phyloP scores from a whole-genome alignment of 1,284 basidiomycete genomes.

The Jaminaea rosea region DNA sequence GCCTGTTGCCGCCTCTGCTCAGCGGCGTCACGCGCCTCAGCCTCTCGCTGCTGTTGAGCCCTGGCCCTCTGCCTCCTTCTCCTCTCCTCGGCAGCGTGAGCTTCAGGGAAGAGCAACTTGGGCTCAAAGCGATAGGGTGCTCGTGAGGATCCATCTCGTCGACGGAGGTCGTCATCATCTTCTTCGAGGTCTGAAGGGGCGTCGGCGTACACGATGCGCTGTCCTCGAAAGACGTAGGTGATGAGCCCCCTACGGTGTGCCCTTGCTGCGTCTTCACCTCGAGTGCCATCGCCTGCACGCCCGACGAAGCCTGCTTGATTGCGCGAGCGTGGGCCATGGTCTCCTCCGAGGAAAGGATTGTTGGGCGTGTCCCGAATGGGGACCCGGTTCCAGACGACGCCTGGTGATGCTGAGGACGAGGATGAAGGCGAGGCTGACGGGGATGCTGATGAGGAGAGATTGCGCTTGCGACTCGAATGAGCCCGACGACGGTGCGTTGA shows the following conservation, averaged over 20 bases:
- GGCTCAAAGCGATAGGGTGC: not conserved
- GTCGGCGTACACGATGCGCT: not conserved
- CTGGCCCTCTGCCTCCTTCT: too few relatives aligned
- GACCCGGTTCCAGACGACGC: not conserved
- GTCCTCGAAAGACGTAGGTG: not conserved
- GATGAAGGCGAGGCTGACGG: not conserved
- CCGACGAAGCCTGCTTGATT: too few relatives aligned
- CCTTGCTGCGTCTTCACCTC: not conserved
- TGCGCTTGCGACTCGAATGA: too few relatives aligned
- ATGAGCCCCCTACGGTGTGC: not conserved
- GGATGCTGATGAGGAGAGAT: not conserved
- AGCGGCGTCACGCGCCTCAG: too few relatives aligned
- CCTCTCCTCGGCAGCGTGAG: too few relatives aligned
- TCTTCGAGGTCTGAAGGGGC: not conserved
- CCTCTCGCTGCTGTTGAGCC: too few relatives aligned
- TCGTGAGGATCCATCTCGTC: not conserved
- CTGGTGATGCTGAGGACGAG: not conserved
- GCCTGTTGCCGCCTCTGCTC: too few relatives aligned
- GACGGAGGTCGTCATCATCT: not conserved
- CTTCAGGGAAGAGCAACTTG: conserved; percentile 1
- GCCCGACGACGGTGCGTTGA: too few relatives aligned
- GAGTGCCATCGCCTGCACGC: too few relatives aligned
- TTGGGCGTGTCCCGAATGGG: not conserved
- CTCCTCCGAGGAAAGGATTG: not conserved
- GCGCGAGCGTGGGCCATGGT: not conserved